Evolutionary conservation across 208 protist genomes (phyloP).

Genomic region (Trichomonas tenax): DNA sequence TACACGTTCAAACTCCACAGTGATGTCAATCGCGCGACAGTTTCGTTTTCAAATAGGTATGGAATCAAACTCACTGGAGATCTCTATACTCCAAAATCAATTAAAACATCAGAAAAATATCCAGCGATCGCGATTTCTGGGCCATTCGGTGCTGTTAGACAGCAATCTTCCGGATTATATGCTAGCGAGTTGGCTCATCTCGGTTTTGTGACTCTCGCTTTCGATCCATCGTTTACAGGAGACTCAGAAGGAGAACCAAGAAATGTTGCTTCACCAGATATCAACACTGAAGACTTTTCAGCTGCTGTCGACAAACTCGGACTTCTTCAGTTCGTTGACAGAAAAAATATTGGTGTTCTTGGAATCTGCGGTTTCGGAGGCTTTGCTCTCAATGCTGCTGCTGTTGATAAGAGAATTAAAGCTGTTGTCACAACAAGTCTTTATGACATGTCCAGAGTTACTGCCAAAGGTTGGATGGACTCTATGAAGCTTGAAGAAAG

Average conservation of each 20-base stretch:
- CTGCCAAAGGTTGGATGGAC: not conserved
- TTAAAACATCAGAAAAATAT: not conserved
- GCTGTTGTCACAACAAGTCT: not conserved
- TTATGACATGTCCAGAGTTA: not conserved
- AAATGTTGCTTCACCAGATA: not conserved
- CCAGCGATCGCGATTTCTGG: not conserved
- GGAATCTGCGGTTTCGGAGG: not conserved
- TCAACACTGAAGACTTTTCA: not conserved
- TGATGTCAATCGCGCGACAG: not conserved
- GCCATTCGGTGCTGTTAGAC: not conserved
- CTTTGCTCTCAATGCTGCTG: not conserved
- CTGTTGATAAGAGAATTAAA: not conserved
- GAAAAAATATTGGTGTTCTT: not conserved
- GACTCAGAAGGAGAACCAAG: not conserved
- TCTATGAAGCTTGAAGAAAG: not conserved
- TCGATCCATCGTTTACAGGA: not conserved
- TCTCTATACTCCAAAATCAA: not conserved
- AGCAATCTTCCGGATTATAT: constrained; percentile 1
- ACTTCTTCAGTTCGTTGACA: not conserved
- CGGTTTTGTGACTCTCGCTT: not conserved
- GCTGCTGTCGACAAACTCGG: not conserved
- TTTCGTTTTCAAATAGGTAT: not conserved
- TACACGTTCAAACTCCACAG: not conserved
- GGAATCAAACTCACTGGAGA: not conserved
- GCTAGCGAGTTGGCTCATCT: not conserved